Percentiles rank a stretch among this genome's conserved stretches.
Evolutionary conservation across 2,329 filamentous ascomycete species (phyloP).

Genomic region (Bipolaris gigantea): DNA sequence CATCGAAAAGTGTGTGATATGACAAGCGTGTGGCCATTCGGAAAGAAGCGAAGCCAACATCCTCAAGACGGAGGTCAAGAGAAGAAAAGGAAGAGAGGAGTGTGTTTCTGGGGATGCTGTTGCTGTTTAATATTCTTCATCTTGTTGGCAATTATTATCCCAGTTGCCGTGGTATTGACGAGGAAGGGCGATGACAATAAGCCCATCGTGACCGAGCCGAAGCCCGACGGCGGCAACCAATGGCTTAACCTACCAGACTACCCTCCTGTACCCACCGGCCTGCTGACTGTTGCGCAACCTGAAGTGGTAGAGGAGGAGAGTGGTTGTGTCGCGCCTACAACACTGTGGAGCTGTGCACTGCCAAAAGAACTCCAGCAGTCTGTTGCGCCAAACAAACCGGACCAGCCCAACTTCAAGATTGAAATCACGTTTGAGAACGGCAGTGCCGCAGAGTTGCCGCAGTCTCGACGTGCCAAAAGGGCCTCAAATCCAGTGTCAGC

Average conservation of each 20-base stretch:
- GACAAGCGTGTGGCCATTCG: slow-evolving; percentile 27
- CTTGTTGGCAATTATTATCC: slow-evolving; percentile 46
- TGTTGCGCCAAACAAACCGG: slow-evolving; percentile 63
- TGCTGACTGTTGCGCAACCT: slow-evolving; percentile 75
- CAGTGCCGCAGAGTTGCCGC: slow-evolving; percentile 37
- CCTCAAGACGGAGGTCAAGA: slow-evolving; percentile 27
- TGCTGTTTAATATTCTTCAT: slow-evolving; percentile 41
- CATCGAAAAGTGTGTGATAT: slow-evolving; percentile 38
- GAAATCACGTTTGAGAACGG: slow-evolving; percentile 67
- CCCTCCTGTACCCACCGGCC: slow-evolving; percentile 82
- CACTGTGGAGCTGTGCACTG: slow-evolving; percentile 83
- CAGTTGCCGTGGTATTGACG: slow-evolving; percentile 42
- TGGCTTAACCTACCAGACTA: slow-evolving; percentile 88
- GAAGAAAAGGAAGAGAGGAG: slow-evolving; percentile 35
- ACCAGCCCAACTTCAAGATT: slow-evolving; percentile 77
- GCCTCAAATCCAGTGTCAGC: slow-evolving; percentile 61
- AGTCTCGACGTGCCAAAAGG: slow-evolving; percentile 46
- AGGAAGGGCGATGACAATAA: slow-evolving; percentile 45
- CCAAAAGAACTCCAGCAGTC: slow-evolving; percentile 74
- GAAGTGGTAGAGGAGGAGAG: slow-evolving; percentile 65
- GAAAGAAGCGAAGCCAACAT: slow-evolving; percentile 21
- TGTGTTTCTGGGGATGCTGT: slow-evolving; percentile 41
- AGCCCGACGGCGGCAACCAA: slow-evolving; percentile 17
- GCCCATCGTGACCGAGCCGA: slow-evolving; percentile 20
- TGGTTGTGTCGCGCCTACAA: slow-evolving; percentile 71